Evolutionary conservation across 1,284 basidiomycete genomes (phyloP).

Genomic region (Trichosporon inkin): DNA sequence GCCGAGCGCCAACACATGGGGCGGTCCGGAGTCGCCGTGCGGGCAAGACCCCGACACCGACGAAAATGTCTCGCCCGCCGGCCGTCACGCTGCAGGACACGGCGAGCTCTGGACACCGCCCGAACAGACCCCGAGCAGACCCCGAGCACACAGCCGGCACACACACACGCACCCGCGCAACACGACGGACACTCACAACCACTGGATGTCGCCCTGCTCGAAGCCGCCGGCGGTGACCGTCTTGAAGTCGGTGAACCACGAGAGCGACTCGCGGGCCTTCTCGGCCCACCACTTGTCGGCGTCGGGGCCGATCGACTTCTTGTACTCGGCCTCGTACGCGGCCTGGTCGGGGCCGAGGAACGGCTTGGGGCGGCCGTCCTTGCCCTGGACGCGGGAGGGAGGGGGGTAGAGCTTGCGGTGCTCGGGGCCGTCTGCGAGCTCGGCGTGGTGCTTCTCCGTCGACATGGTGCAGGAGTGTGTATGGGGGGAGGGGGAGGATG

Average conservation of each 20-base stretch:
- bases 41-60: neutral
- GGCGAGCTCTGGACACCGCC: no score
- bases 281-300: constrained; percentile 84
- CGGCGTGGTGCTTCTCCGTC: constrained; percentile 28
- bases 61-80: no score
- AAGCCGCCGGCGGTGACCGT: constrained; percentile 83
- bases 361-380: constrained; percentile 49
- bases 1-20: neutral
- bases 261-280: constrained; percentile 72
- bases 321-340: constrained; percentile 66
- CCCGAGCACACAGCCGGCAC: neutral
- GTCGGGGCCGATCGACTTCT: constrained; percentile 65
- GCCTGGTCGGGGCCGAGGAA: constrained; percentile 71
- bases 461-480: neutral
- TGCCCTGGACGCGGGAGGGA: constrained; percentile 39
- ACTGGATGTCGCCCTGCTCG: constrained; percentile 79
- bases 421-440: constrained; percentile 37
- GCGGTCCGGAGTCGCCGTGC: no score
- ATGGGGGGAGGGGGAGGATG: neutral
- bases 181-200: constrained; percentile 61
- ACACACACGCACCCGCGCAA: neutral
- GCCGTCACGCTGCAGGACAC: neutral
- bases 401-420: constrained; percentile 41
- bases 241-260: constrained; percentile 89
- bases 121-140: no score